These are phyloP conservation scores for Fusarium nodosum DNA, from an alignment of 2,329 filamentous ascomycete species.

Conservation along the genomic window DNA sequence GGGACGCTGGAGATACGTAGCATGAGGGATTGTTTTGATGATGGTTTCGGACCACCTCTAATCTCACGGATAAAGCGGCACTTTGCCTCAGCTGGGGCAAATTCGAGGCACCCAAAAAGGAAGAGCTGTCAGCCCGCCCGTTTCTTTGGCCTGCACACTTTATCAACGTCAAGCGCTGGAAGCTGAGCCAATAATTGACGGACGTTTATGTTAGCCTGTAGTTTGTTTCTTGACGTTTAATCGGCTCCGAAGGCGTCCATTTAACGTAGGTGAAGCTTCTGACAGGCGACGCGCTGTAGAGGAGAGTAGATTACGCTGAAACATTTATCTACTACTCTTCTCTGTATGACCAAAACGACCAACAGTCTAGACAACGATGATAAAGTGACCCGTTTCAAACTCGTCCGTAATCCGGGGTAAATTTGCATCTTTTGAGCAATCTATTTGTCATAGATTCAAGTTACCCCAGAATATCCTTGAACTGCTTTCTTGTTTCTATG, in stretches of 20 bases:
- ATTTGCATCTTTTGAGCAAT: constrained; percentile 28
- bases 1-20: constrained; percentile 32
- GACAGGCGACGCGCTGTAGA: too few species aligned
- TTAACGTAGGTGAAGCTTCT: too few species aligned
- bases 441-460: constrained; percentile 40
- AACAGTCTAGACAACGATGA: constrained; percentile 18
- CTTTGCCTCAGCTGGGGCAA: constrained; percentile 35
- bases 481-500: constrained; percentile 14
- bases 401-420: constrained; percentile 28
- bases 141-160: constrained; percentile 26
- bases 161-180: not conserved
- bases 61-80: constrained; percentile 42
- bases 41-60: constrained; percentile 12
- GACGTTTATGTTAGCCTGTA: not conserved
- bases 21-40: constrained; percentile 17
- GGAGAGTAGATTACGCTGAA: not conserved
- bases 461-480: constrained; percentile 32
- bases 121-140: constrained; percentile 16
- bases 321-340: not conserved
- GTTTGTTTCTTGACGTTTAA: constrained; percentile 2
- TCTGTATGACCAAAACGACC: not conserved
- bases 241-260: constrained; percentile 8
- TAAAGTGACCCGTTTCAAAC: not conserved
- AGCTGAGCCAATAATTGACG: constrained; percentile 11
- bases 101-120: constrained; percentile 16